Evolutionary conservation across 23 red algal species (phyloP).

Genomic region (Gracilariopsis chorda): DNA sequence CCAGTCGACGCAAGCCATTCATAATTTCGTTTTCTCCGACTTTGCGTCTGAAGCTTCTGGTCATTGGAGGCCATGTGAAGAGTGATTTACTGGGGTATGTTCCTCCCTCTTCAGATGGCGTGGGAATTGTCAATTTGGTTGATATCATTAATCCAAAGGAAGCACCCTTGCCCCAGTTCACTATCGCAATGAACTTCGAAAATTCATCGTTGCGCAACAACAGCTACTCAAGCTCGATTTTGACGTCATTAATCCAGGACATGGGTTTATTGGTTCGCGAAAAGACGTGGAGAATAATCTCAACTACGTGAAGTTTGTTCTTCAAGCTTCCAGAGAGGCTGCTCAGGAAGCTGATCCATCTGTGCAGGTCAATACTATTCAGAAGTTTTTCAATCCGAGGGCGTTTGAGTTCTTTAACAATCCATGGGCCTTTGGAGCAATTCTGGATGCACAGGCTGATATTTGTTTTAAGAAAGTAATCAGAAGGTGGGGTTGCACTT

Average conservation of each 20-base stretch:
- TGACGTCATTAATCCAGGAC: slow-evolving; percentile 2
- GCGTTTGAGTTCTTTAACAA: slow-evolving; percentile 13
- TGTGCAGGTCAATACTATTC: neutral
- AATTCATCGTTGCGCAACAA: neutral
- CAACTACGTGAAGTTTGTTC: slow-evolving; percentile 11
- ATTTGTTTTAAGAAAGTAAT: slow-evolving; percentile 12
- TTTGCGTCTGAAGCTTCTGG: neutral
- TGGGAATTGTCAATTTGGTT: neutral
- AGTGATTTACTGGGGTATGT: slow-evolving; percentile 12
- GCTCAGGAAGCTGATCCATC: slow-evolving; percentile 6
- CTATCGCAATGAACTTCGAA: slow-evolving; percentile 18
- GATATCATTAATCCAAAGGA: slow-evolving; percentile 16
- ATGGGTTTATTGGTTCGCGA: neutral
- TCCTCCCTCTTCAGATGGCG: neutral
- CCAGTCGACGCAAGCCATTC: neutral
- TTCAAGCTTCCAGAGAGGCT: slow-evolving; percentile 4
- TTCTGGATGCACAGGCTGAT: neutral
- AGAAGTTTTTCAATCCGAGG: neutral
- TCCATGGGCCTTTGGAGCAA: slow-evolving; percentile 3
- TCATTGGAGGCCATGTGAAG: slow-evolving; percentile 7
- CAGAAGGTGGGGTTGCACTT: neutral
- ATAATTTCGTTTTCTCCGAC: neutral
- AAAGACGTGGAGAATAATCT: slow-evolving; percentile 24
- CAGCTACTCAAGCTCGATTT: neutral
- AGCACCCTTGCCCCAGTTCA: slow-evolving; percentile 14